A percentile compares a stretch with the other conserved stretches of the same genome.
phyloP scores from a whole-genome alignment of 192 early-diverging fungal genomes.

The Rhizophagus clarus region DNA sequence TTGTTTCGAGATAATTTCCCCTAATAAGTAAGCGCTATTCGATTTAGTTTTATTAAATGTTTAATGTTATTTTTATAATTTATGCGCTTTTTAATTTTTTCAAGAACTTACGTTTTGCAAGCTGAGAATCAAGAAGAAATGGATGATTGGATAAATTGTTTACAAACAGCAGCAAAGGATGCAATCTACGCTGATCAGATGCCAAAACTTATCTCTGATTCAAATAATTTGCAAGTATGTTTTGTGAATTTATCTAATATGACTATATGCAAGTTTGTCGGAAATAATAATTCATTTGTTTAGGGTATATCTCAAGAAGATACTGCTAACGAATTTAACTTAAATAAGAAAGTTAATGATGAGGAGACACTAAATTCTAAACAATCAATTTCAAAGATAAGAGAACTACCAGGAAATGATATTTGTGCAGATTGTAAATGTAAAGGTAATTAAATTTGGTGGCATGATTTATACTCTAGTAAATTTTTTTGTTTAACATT shows the following conservation, averaged over 20 bases:
- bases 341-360: neutral
- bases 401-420: constrained; percentile 55
- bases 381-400: constrained; percentile 25
- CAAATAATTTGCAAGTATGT: neutral
- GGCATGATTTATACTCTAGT: too few relatives aligned
- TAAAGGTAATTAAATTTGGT: constrained; percentile 37
- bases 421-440: constrained; percentile 58
- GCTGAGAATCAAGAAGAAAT: constrained; percentile 73
- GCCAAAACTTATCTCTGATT: constrained; percentile 19
- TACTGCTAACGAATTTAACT: neutral
- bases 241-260: neutral
- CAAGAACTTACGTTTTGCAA: constrained; percentile 72
- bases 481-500: neutral
- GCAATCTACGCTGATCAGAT: constrained; percentile 55
- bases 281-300: neutral
- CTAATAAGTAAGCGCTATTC: constrained; percentile 54
- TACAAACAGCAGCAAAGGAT: constrained; percentile 60
- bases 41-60: neutral
- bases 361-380: neutral
- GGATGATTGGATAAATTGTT: constrained; percentile 73
- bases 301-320: neutral
- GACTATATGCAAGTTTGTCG: neutral
- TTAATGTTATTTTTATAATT: neutral
- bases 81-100: neutral
- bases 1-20: constrained; percentile 83